Evolutionary conservation across 345 rosid genomes (phyloP), one percentile per base, ranked within the genome.

Genomic region (Excoecaria cochinchinensis): DNA sequence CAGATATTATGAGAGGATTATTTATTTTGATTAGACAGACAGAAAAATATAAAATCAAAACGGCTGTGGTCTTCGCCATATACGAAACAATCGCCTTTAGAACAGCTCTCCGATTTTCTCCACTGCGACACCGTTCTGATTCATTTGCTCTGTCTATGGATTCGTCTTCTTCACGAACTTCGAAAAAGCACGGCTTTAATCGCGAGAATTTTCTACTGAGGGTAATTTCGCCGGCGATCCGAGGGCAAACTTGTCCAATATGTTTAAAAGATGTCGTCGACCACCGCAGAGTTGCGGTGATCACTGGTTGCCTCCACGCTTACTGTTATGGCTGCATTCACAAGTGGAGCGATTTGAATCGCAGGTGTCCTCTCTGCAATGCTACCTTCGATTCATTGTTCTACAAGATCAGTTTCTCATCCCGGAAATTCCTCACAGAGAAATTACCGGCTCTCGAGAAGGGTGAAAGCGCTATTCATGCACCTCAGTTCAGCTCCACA

Each of bases 311-410:
- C 76, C 70, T 71, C 31, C 98, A 93, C 83, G 89, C 88, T 0
- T 90, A 85, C 82, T 91, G 93, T 71, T 69, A 76, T 59, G 77
- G 22, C 3, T 91, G 97, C 78, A 90, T 91, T 65, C 71, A 80
- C 3, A 77, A 76, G 50, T 91, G 93, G 93, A 91, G 97, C 85
- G 70, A 83, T 42, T 46, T 90, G 78, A 89, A 87, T 85, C 85
- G 92, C 67, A 84, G 52, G 36, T 89, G 95, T 67, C 95, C 97
- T 70, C 92, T 93, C 79, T 89, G 98, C 82, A 91, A 87, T 81
- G 72, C 80, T n/a, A 55, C 64, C 50, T 89, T 90, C 77, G 77
- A 84, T 80, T 91, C 92, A 0, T 90, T 90, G 91, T 84, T 86
- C 76, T 82, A 73, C 75, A 74, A 72, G 2, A 82, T 77, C 81